phyloP scores from a whole-genome alignment of 2,329 filamentous ascomycete species.

The Aspergillus novoparasiticus region DNA sequence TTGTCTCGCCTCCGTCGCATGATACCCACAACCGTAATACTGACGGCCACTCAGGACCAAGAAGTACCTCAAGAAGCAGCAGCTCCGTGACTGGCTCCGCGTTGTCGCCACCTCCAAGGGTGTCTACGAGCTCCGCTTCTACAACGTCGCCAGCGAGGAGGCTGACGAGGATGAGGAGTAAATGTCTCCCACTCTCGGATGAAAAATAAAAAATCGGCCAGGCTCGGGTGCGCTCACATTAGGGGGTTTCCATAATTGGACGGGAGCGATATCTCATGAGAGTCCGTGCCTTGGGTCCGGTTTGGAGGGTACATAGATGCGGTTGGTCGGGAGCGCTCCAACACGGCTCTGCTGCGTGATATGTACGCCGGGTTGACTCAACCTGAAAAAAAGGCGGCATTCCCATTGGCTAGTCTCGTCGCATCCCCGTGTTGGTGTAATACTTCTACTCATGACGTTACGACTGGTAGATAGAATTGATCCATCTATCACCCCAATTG shows the following conservation, averaged over 20 bases:
- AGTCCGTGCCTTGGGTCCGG: conserved; percentile 12
- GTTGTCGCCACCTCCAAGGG: conserved; percentile 97
- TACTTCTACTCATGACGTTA: conserved; percentile 34
- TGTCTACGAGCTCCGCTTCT: conserved; percentile 99
- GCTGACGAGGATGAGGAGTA: conserved; percentile 99
- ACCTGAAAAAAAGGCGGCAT: conserved; percentile 21
- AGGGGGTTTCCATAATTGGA: conserved; percentile 16
- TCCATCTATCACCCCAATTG: conserved; percentile 22
- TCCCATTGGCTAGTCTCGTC: conserved; percentile 2
- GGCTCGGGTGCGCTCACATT: conserved; percentile 8
- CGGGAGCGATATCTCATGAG: conserved; percentile 9
- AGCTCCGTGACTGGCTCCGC: conserved; percentile 99
- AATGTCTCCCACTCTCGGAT: conserved; percentile 41
- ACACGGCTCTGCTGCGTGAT: not conserved
- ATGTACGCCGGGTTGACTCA: not conserved
- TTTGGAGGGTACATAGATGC: conserved; percentile 16
- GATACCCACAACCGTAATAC: not conserved
- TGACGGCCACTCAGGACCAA: conserved; percentile 70
- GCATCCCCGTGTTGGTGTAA: conserved; percentile 10
- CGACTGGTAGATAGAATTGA: conserved; percentile 34
- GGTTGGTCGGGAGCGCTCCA: conserved; percentile 15
- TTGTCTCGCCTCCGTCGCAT: conserved; percentile 25
- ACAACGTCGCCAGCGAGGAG: conserved; percentile 99
- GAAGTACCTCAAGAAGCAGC: conserved; percentile 99
- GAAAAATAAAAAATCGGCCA: conserved; percentile 3